phyloP scores from a whole-genome alignment of 1,284 basidiomycete genomes.

The Meira nashicola region DNA sequence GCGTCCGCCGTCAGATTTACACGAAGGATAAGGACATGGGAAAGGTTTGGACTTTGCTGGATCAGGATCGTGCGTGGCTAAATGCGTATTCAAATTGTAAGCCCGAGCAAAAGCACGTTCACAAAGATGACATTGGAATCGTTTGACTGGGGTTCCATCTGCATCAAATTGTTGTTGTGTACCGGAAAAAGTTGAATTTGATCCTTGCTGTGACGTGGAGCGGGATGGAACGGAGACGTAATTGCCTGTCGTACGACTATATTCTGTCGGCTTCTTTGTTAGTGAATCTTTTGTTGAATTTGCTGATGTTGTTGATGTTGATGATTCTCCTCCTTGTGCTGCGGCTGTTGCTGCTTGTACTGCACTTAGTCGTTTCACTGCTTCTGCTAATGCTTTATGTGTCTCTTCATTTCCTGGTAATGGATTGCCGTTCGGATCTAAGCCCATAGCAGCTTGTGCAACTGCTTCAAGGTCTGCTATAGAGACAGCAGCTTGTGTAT shows the following conservation, averaged over 20 bases:
- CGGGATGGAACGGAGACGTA: neutral
- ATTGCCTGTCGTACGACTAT: neutral
- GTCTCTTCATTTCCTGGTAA: slow-evolving; percentile 27
- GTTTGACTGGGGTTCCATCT: slow-evolving; percentile 24
- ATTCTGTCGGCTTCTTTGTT: neutral
- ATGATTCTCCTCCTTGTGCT: neutral
- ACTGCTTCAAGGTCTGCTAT: slow-evolving; percentile 26
- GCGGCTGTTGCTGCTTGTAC: slow-evolving; percentile 9
- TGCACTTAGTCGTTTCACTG: slow-evolving; percentile 28
- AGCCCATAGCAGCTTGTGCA: slow-evolving; percentile 31
- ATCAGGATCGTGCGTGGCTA: slow-evolving; percentile 76
- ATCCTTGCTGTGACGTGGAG: neutral
- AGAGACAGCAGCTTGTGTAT: too few relatives aligned
- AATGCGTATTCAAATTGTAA: slow-evolving; percentile 83
- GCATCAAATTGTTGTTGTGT: slow-evolving; percentile 6
- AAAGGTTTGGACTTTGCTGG: slow-evolving; percentile 73
- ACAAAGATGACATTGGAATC: slow-evolving; percentile 46
- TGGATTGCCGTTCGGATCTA: slow-evolving; percentile 29
- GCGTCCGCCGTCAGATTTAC: slow-evolving; percentile 60
- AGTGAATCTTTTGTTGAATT: neutral
- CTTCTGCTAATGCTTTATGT: slow-evolving; percentile 31
- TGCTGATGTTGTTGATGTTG: slow-evolving; percentile 7
- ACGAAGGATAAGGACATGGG: slow-evolving; percentile 71
- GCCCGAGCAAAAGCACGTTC: slow-evolving; percentile 74
- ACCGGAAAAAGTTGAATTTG: neutral